Percentiles rank a stretch among this genome's conserved stretches.
Conservation (phyloP, 208 protist species). For the Trypanosoma caninum region DNA sequence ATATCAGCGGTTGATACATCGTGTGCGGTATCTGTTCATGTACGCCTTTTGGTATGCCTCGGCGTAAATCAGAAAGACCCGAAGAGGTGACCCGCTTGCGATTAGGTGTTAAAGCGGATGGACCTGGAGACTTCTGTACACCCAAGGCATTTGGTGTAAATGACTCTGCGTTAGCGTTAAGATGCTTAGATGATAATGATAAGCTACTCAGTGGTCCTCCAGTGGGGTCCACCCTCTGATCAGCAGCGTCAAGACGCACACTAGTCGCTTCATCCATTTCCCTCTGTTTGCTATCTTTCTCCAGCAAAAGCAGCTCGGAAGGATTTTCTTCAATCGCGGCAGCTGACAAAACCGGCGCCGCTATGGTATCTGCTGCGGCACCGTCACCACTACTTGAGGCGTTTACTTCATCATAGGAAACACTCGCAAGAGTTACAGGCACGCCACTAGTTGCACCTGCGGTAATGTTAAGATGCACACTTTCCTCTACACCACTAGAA, state of each 20-base stretch:
- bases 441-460: background rate
- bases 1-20: slow-evolving; percentile 17
- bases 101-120: background rate
- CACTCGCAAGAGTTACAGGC: too few relatives aligned
- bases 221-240: background rate
- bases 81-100: background rate
- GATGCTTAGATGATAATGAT: slow-evolving; percentile 21
- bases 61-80: too few relatives aligned
- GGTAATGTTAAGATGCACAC: background rate
- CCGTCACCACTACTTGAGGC: too few relatives aligned
- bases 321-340: too few relatives aligned
- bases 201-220: background rate
- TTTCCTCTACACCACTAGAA: background rate
- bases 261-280: too few relatives aligned
- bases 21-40: slow-evolving; percentile 26
- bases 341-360: too few relatives aligned
- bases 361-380: too few relatives aligned
- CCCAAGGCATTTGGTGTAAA: slow-evolving; percentile 29
- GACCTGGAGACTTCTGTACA: background rate
- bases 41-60: too few relatives aligned
- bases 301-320: too few relatives aligned
- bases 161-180: slow-evolving; percentile 64
- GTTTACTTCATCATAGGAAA: too few relatives aligned
- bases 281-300: too few relatives aligned
- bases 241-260: too few relatives aligned